A percentile compares a stretch with the other conserved stretches of the same genome.
Evolutionary conservation across 2,329 filamentous ascomycete genomes (phyloP).

Genomic region (Dactylellina parvicollis): DNA sequence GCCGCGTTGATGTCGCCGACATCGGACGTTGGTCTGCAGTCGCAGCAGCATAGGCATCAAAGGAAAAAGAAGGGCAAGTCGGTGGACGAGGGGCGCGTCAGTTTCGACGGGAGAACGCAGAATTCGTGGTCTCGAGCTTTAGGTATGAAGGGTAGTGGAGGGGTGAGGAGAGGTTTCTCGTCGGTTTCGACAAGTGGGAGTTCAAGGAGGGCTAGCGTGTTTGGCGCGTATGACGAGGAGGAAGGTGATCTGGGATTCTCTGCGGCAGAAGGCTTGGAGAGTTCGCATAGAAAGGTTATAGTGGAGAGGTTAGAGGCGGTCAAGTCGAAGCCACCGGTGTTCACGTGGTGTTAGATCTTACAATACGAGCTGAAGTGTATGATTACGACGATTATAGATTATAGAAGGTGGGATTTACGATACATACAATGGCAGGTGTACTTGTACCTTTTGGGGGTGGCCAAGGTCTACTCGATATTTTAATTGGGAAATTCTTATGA

Average conservation of each 20-base stretch:
- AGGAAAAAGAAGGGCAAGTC: conserved; percentile 35
- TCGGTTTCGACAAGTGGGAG: conserved; percentile 25
- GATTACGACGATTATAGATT: conserved; percentile 15
- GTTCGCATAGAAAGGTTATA: conserved; percentile 90
- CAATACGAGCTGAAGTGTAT: conserved; percentile 23
- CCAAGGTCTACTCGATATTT: too few species aligned
- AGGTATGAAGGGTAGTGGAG: conserved; percentile 51
- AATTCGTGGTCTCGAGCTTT: conserved; percentile 55
- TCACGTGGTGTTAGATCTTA: conserved; percentile 83
- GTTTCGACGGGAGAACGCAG: conserved; percentile 53
- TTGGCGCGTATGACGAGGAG: conserved; percentile 73
- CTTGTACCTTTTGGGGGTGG: too few species aligned
- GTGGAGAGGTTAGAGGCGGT: conserved; percentile 95
- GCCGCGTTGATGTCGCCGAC: conserved; percentile 27
- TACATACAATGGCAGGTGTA: too few species aligned
- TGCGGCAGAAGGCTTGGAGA: conserved; percentile 92
- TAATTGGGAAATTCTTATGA: too few species aligned
- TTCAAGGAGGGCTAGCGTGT: conserved; percentile 36
- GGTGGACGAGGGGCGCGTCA: conserved; percentile 32
- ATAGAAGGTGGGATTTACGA: conserved; percentile 26
- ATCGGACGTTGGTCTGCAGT: conserved; percentile 25
- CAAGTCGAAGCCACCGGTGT: conserved; percentile 93
- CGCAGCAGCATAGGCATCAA: neutral
- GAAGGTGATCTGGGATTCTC: conserved; percentile 95
- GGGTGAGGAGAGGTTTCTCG: conserved; percentile 45